Evolutionary conservation across 2,329 filamentous ascomycete species (phyloP), one percentile per base, ranked within the genome.

Genomic region (Juglanconis oblonga): DNA sequence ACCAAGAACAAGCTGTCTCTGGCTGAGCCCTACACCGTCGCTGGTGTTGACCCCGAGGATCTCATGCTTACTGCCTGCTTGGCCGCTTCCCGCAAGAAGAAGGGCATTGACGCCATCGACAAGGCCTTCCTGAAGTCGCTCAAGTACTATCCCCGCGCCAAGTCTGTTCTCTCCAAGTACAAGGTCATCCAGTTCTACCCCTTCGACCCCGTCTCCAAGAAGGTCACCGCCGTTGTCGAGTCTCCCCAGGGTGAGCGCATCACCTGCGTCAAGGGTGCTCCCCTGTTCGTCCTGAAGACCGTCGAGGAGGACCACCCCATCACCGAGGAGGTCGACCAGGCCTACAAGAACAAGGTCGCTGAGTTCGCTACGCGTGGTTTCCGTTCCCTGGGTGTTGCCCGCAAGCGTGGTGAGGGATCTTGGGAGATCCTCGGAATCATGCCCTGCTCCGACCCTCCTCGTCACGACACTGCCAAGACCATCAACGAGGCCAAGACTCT

Each of bases 371-470:
- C 88, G 69, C 91, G 92, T 85, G 92, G 92, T 80, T 96, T 96
- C 84, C 91, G 92, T 77, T 95, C 92, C 62, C 89, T 97, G 53
- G 92, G 92, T 83, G 90, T 96, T 79, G 92, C 92, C 70, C 91
- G 92, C 78, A 96, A 95, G 85, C 88, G 89, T 74, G 90, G 85
- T 72, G 85, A 90, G 75, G 85, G 86, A 72, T 80, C 85, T 59
- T 97, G 92, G 92, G 91, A 96, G 76, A 93, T 97, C 68, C 87
- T 97, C 68, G 92, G 92, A 70, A 96, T 97, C 71, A 94, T 96
- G 90, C 92, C 92, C 71, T 96, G 92, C 84, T 91, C 88, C 69
- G 92, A 96, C 75, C 92, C 92, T 69, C 92, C 92, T 68, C 90
- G 92, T 72, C 87, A 96, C 80, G 92, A 96, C 72, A 96, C 92